phyloP scores from a whole-genome alignment of 2,329 filamentous ascomycete species.

The Xylaria digitata region DNA sequence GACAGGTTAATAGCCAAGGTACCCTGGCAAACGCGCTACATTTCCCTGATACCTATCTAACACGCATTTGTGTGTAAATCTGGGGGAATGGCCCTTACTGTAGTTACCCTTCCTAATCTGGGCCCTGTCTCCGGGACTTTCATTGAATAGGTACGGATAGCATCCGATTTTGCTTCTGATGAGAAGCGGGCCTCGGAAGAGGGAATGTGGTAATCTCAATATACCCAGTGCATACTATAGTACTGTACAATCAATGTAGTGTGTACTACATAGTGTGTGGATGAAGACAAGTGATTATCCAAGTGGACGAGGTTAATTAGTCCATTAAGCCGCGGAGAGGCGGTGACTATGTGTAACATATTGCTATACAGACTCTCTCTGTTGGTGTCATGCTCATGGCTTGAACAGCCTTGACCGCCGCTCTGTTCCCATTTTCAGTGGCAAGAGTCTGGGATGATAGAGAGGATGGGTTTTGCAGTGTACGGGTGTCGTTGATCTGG shows the following conservation, averaged over 20 bases:
- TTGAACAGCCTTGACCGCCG: background rate
- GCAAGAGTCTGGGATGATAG: background rate
- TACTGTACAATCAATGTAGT: background rate
- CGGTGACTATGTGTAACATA: conserved; percentile 8
- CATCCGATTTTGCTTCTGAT: conserved; percentile 34
- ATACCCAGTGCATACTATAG: background rate
- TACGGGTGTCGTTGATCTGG: background rate
- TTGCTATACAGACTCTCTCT: background rate
- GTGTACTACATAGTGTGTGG: background rate
- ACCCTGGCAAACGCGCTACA: conserved; percentile 28
- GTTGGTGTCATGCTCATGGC: conserved; percentile 1
- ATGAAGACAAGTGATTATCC: conserved; percentile 13
- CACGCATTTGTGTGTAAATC: conserved; percentile 43
- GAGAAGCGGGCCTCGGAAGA: conserved; percentile 39
- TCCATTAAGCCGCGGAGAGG: conserved; percentile 1
- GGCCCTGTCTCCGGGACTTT: conserved; percentile 46
- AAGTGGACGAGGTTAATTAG: conserved; percentile 18
- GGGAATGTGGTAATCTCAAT: conserved; percentile 32
- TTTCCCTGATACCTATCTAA: conserved; percentile 23
- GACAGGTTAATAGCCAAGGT: conserved; percentile 23
- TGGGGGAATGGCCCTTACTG: conserved; percentile 43
- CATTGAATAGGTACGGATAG: conserved; percentile 45
- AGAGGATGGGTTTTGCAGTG: conserved; percentile 7
- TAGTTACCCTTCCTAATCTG: conserved; percentile 41
- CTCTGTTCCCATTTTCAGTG: conserved; percentile 7